phyloP scores from a whole-genome alignment of 352 stramenopile genomes.

The Phytopythium aichiense region DNA sequence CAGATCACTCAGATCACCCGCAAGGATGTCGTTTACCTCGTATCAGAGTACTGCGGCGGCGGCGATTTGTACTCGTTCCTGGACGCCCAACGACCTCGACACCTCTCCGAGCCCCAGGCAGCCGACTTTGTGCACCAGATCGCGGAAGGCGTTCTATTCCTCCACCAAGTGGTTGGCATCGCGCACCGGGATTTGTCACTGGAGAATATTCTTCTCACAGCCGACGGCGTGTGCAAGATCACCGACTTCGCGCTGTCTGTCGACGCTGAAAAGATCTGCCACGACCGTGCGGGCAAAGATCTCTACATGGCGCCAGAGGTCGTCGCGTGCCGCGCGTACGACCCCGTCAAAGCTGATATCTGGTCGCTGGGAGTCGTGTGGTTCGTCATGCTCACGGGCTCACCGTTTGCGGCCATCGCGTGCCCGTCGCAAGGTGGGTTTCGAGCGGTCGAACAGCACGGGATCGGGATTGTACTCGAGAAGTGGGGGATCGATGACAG shows the following conservation, averaged over 20 bases:
- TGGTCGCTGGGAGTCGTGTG: conserved; percentile 50
- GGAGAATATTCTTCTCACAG: conserved; percentile 33
- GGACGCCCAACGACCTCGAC: conserved; percentile 13
- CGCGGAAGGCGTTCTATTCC: conserved; percentile 10
- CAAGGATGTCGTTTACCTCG: conserved; percentile 37
- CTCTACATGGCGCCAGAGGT: conserved; percentile 38
- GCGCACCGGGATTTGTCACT: conserved; percentile 40
- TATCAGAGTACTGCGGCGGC: conserved; percentile 35
- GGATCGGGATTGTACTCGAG: conserved; percentile 18
- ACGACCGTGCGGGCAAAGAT: conserved; percentile 31
- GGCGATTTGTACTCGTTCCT: conserved; percentile 29
- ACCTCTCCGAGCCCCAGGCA: conserved; percentile 10
- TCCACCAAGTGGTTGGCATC: conserved; percentile 18
- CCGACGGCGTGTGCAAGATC: conserved; percentile 28
- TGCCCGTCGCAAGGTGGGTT: conserved; percentile 26
- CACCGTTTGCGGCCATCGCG: conserved; percentile 26
- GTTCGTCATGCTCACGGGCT: conserved; percentile 44
- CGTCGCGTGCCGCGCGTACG: conserved; percentile 20
- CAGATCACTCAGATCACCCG: conserved; percentile 47
- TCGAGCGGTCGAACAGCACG: conserved; percentile 19
- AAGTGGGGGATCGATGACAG: conserved; percentile 22
- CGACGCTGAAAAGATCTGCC: conserved; percentile 11
- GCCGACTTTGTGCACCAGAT: conserved; percentile 27
- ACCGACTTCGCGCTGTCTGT: conserved; percentile 42
- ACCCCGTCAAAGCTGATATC: conserved; percentile 36